Base-by-base conservation (phyloP, 352 stramenopile genomes). In the Blastocystis sp. region DNA sequence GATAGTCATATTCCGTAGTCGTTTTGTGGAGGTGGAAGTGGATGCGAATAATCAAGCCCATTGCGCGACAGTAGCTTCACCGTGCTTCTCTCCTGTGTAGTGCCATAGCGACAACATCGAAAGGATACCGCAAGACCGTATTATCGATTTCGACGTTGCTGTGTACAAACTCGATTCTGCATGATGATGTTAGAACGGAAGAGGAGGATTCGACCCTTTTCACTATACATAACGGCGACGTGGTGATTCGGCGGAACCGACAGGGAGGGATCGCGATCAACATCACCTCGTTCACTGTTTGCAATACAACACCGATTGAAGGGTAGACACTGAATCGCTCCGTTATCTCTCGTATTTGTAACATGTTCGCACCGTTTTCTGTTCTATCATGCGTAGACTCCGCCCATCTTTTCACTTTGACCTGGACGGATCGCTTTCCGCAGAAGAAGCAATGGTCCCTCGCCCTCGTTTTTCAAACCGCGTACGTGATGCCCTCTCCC, bases 391-490 rank as follows among this genome's bases (percentile, higher is more conserved):
- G 6, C 14, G 48, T 57, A 57, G 48, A 57, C 6, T 57, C 48
- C 48, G 48, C 14, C 48, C 48, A 17, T 17, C 14, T 7, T 57
- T 57, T 14, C 48, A 57, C 48, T 57, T 57, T 57, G 48, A 57
- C 48, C 48, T 57, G 48, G 48, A 57, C 48, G 48, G 48, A 7
- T 17, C 6, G 6, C 48, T 57, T 57, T 7, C 6, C 48, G 14
- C 6, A 57, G 48, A 57, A 14, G 48, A 14, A 7, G 48, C 28
- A 34, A 34, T 1, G 6, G 6, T 14, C 48, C 6, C 48, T 57
- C 6, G 6, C 14, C 48, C 48, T 14, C 48, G 48, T 57, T 76
- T 76, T 48, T 76, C 66, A 24, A 76, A 76, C 54, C 66, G 66
- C 21, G 66, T 76, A 14, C n/a, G n/a, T 3, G 66, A 76, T 57